Evolutionary conservation across 2,329 filamentous ascomycete genomes (phyloP).

Genomic region (Cytospora paraplurivora): DNA sequence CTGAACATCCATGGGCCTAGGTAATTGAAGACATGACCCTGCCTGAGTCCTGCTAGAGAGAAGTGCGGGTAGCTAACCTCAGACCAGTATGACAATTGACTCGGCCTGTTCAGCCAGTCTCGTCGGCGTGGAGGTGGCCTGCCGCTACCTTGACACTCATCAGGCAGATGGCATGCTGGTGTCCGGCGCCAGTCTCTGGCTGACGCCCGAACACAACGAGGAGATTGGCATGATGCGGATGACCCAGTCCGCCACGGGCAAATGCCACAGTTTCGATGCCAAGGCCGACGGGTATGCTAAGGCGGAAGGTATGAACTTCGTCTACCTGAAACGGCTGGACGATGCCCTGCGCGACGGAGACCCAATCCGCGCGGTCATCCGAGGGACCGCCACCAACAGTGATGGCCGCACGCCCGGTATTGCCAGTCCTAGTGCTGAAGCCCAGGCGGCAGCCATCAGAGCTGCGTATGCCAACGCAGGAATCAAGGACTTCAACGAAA

Average conservation of each 20-base stretch:
- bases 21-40: no score
- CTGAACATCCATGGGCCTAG: constrained; percentile 43
- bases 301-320: constrained; percentile 49
- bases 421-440: constrained; percentile 40
- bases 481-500: constrained; percentile 30
- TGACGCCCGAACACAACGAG: constrained; percentile 43
- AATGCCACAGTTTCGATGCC: constrained; percentile 43
- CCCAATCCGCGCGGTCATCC: constrained; percentile 44
- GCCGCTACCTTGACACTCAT: constrained; percentile 43
- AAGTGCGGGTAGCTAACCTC: no score
- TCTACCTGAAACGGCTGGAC: constrained; percentile 50
- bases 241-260: constrained; percentile 39
- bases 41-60: no score
- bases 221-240: constrained; percentile 37
- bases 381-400: constrained; percentile 40
- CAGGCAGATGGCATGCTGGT: constrained; percentile 45
- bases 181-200: constrained; percentile 45
- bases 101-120: constrained; percentile 53
- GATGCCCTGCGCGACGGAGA: constrained; percentile 51
- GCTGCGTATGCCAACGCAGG: constrained; percentile 36
- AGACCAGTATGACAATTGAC: constrained; percentile 48
- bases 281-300: constrained; percentile 53
- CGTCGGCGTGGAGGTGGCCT: constrained; percentile 48
- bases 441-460: constrained; percentile 39
- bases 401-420: constrained; percentile 49